These are phyloP conservation scores for Fusarium sp. DNA, from an alignment of 2,329 filamentous ascomycete genomes.

Conservation along the genomic window DNA sequence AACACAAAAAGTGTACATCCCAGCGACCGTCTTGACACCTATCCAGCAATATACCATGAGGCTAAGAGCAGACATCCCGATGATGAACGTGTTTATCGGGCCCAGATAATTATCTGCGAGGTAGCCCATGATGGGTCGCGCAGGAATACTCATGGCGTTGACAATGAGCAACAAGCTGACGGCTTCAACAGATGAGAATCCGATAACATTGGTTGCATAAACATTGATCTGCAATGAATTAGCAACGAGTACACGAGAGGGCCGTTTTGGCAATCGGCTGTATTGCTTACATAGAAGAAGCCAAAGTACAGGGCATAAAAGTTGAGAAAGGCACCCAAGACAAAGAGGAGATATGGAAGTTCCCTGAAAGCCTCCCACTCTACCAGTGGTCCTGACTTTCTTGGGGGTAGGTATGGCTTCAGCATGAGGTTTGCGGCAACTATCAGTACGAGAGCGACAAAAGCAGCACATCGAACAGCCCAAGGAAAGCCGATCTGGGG, in stretches of 20 bases:
- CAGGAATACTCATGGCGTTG: conserved; percentile 73
- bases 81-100: conserved; percentile 62
- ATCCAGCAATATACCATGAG: conserved; percentile 53
- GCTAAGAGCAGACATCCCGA: conserved; percentile 50
- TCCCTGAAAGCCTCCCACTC: conserved; percentile 73
- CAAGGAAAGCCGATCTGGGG: conserved; percentile 73
- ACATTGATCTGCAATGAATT: conserved; percentile 58
- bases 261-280: conserved; percentile 50
- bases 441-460: conserved; percentile 69
- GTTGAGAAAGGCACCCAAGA: conserved; percentile 64
- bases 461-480: conserved; percentile 75
- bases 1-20: conserved; percentile 51
- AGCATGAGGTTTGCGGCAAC: conserved; percentile 58
- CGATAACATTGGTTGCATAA: conserved; percentile 56
- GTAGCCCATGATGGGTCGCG: conserved; percentile 71
- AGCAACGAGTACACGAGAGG: background rate
- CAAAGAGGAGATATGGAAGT: conserved; percentile 67
- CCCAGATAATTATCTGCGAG: conserved; percentile 70
- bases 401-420: conserved; percentile 63
- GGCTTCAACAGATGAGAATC: conserved; percentile 66
- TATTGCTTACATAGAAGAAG: conserved; percentile 61
- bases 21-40: conserved; percentile 46
- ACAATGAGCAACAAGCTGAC: conserved; percentile 72
- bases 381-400: conserved; percentile 66
- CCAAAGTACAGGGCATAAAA: conserved; percentile 59